Base-by-base conservation (phyloP, 441 rosid species). In the Gossypium davidsonii region DNA sequence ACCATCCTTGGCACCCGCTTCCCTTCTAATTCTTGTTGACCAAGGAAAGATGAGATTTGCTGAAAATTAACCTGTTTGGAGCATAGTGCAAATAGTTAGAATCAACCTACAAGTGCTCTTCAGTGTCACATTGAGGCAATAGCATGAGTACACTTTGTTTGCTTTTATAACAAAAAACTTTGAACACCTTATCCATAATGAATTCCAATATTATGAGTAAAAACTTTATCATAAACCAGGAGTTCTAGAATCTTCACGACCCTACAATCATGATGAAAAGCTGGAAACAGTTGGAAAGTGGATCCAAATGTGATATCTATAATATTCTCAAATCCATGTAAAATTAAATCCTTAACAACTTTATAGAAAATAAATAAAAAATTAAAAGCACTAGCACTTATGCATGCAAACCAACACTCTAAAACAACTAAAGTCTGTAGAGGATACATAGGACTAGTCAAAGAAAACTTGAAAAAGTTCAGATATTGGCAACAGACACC, bases 1-100 rank as follows among this genome's bases (percentile, higher is more conserved):
- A 93, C 96, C 99, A 96, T 96, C 79, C 97, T 86, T 48, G 99
- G 99, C 52, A 93, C 98, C 76, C 99, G 86, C 85, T 92, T 96
- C 23, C 99, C 99, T 85, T 96, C 99, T 76, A 96, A 83, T 75
- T 96, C 98, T 88, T 96, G 99, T 85, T 93, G 97, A 67, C 99
- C 99, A 86, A 96, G 80, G 80, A 85, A 91, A 18, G 99, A 86
- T 79, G 99, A 96, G 77, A 96, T 96, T 84, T 93, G 99, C 82
- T 96, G 99, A 83, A 96, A 96, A 78, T 96, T 96, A 23, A 94
- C 99, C 99, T 96, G 90, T 61, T 76, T 74, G 84, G 65, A 78
- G 74, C 68, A 78, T 56, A 28, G 53, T 42, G 73, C 71, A 66
- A 55, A 58, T 48, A 18, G 58, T 48, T 2, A 61, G 49, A 52